Conservation (phyloP, 2,329 filamentous ascomycete genomes). For the Calonectria fujianensis region DNA sequence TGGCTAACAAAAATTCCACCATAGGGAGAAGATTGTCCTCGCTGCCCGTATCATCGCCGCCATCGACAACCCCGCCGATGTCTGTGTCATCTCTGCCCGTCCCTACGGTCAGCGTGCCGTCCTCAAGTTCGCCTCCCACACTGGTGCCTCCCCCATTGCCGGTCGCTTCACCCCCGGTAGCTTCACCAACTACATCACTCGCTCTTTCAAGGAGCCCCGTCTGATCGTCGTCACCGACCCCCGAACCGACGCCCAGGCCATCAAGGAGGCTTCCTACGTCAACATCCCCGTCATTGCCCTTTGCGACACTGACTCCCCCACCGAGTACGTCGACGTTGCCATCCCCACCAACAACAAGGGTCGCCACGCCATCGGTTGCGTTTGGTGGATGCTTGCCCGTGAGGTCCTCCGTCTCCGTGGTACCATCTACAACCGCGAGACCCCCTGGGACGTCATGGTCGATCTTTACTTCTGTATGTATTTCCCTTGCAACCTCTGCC, state of each 20-base stretch:
- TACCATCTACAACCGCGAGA: slow-evolving; percentile 95
- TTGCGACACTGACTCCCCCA: slow-evolving; percentile 99
- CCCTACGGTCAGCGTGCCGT: slow-evolving; percentile 99
- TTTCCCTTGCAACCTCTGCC: background rate
- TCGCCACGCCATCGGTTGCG: slow-evolving; percentile 97
- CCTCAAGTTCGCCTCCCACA: slow-evolving; percentile 99
- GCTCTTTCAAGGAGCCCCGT: slow-evolving; percentile 99
- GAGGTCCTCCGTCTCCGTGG: slow-evolving; percentile 99
- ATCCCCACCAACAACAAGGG: slow-evolving; percentile 99
- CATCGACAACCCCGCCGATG: slow-evolving; percentile 99
- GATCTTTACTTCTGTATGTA: slow-evolving; percentile 98
- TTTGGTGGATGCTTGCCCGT: slow-evolving; percentile 99
- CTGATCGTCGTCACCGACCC: slow-evolving; percentile 99
- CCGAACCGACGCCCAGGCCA: slow-evolving; percentile 99
- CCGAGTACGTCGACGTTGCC: slow-evolving; percentile 99
- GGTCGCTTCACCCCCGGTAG: slow-evolving; percentile 99
- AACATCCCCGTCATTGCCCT: slow-evolving; percentile 99
- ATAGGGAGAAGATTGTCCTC: slow-evolving; percentile 99
- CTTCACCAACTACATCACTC: slow-evolving; percentile 99
- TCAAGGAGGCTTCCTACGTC: slow-evolving; percentile 99
- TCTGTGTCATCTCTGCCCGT: slow-evolving; percentile 99
- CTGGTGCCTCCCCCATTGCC: slow-evolving; percentile 97
- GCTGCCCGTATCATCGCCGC: slow-evolving; percentile 99
- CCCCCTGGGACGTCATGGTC: slow-evolving; percentile 99
- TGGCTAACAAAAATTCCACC: slow-evolving; percentile 43